These are phyloP conservation scores for Dalbergia oliveri DNA, from an alignment of 306 rosid species.

Conservation along the genomic window DNA sequence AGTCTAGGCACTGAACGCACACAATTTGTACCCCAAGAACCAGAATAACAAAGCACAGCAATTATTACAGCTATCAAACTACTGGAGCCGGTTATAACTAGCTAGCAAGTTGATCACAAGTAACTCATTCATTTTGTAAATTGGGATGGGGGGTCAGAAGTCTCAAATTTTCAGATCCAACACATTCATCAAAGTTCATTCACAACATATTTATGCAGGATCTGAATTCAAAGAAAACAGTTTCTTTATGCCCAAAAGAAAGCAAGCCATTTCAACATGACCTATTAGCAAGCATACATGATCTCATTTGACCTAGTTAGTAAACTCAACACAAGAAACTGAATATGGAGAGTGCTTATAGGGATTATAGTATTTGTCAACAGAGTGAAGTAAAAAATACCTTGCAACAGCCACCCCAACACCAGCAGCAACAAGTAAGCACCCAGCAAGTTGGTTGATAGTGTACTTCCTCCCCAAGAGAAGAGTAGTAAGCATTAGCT, in stretches of 20 bases:
- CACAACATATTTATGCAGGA: conserved; percentile 15
- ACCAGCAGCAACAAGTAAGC: conserved; percentile 81
- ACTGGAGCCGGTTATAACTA: conserved; percentile 16
- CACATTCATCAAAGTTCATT: conserved; percentile 31
- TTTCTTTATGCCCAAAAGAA: conserved; percentile 29
- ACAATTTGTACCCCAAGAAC: conserved; percentile 28
- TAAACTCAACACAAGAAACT: conserved; percentile 36
- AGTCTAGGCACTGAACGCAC: conserved; percentile 19
- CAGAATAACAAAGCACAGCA: conserved; percentile 5
- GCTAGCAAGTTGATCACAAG: not conserved
- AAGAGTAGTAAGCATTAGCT: conserved; percentile 70
- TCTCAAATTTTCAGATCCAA: conserved; percentile 23
- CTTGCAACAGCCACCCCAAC: conserved; percentile 81
- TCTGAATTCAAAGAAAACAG: conserved; percentile 12
- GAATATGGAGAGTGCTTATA: conserved; percentile 29
- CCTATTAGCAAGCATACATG: conserved; percentile 7
- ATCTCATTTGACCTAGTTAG: conserved; percentile 31
- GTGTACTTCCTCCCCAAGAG: conserved; percentile 77
- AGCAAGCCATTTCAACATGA: conserved; percentile 5
- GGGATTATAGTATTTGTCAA: conserved; percentile 29
- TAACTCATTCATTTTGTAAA: conserved; percentile 20
- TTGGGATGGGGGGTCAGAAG: conserved; percentile 16
- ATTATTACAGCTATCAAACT: conserved; percentile 11
- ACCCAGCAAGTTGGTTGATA: conserved; percentile 75
- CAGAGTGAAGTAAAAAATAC: conserved; percentile 56